A percentile compares a stretch with the other conserved stretches of the same genome.
These are phyloP conservation scores for Hymenoscyphus infarciens DNA, from an alignment of 2,329 filamentous ascomycete species.

Conservation along the genomic window DNA sequence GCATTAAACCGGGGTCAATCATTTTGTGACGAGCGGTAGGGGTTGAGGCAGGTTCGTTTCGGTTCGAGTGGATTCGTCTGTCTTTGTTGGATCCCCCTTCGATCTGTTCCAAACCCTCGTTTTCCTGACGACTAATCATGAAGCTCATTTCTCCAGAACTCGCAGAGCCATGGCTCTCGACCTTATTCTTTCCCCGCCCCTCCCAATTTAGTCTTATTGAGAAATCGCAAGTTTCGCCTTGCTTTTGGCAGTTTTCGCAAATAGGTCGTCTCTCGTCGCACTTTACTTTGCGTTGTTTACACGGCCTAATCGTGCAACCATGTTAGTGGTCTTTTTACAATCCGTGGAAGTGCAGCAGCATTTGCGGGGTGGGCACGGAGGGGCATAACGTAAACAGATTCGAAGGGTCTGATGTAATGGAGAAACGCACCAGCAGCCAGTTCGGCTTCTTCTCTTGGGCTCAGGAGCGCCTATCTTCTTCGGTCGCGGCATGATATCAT, in stretches of 20 bases:
- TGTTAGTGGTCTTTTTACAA: neutral
- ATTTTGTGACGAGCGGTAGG: no score
- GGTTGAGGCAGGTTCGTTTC: no score
- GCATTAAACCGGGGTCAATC: no score
- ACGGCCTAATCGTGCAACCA: constrained; percentile 54
- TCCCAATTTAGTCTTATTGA: constrained; percentile 80
- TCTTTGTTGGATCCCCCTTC: no score
- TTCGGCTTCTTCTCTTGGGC: constrained; percentile 64
- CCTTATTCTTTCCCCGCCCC: constrained; percentile 61
- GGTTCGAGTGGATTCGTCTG: no score
- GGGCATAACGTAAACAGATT: neutral
- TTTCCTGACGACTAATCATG: constrained; percentile 9
- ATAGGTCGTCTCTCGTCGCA: constrained; percentile 74
- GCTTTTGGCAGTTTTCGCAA: constrained; percentile 69
- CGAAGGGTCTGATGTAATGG: neutral
- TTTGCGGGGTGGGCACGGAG: neutral
- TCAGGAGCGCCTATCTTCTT: constrained; percentile 61
- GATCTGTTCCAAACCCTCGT: constrained; percentile 9
- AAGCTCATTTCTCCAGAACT: constrained; percentile 18
- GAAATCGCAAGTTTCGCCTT: constrained; percentile 74
- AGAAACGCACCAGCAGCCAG: constrained; percentile 60
- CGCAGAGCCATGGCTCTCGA: constrained; percentile 32
- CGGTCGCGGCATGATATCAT: constrained; percentile 56
- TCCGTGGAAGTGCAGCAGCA: neutral
- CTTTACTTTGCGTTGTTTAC: constrained; percentile 76